Evolutionary conservation across 192 early-diverging fungal genomes (phyloP).

Genomic region (Gamsiella multidivaricata): DNA sequence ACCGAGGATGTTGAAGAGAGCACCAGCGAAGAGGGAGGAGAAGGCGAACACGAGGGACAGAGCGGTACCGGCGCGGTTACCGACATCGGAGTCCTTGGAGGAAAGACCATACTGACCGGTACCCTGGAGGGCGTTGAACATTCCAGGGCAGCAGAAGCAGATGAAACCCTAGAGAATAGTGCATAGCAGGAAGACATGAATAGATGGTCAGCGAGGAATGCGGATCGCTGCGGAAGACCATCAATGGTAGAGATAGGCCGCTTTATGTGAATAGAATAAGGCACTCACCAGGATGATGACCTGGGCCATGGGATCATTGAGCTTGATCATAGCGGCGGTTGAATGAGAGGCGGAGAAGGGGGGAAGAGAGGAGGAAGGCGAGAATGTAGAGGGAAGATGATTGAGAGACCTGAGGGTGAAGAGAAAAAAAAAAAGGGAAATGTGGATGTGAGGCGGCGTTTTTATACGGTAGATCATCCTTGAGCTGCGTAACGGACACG

Average conservation of each 20-base stretch:
- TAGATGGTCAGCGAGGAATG: background rate
- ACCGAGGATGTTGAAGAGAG: constrained; percentile 82
- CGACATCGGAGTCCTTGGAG: constrained; percentile 58
- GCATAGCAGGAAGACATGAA: background rate
- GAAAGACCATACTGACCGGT: constrained; percentile 39
- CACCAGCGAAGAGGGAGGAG: constrained; percentile 80
- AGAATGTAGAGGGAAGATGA: constrained; percentile 8
- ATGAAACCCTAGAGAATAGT: constrained; percentile 64
- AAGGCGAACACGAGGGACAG: constrained; percentile 80
- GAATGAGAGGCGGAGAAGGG: background rate
- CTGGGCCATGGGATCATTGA: constrained; percentile 48
- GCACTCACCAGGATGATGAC: constrained; percentile 39
- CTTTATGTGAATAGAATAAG: background rate
- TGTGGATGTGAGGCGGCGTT: background rate
- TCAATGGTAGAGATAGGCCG: background rate
- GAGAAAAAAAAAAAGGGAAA: constrained; percentile 17
- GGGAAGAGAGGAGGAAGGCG: background rate
- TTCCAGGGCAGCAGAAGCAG: constrained; percentile 81
- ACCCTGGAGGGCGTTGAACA: constrained; percentile 75
- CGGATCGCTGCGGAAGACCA: background rate
- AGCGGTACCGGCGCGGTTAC: constrained; percentile 77
- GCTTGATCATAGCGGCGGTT: constrained; percentile 13
- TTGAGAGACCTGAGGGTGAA: constrained; percentile 31
- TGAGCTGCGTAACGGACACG: background rate
- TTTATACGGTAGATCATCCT: background rate